Evolutionary conservation across 2,329 filamentous ascomycete species (phyloP), one percentile per base, ranked within the genome.

Genomic region (Fusarium sp.): DNA sequence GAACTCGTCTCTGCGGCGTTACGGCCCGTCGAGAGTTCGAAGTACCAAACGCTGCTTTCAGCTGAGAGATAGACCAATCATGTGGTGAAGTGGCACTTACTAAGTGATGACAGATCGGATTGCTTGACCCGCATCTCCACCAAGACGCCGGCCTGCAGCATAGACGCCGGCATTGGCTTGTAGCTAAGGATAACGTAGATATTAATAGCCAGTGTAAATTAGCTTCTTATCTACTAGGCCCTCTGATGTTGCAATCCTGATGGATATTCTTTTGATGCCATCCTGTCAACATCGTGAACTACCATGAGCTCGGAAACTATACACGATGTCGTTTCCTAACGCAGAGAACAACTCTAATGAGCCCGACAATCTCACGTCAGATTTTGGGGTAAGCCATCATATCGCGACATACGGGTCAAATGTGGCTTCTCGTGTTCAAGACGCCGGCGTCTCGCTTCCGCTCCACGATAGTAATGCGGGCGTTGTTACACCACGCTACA

Each of bases 101-200:
- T 58, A 58, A 66, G 10, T 27, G 15, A 66, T 66, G 19, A 65
- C 60, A 29, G 10, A 46, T 19, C 19, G 15, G 51, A 23, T 16
- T 29, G 4, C 15, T 31, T 55, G 25, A 10, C 15, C 29, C 54
- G 31, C 14, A 10, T 35, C 41, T 49, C 63, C 63, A 66, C 60
- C 60, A 48, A 66, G 60, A 66, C 63, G 5, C 63, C 63, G 63
- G 35, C 29, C 0, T 45, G 31, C 35, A 31, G 21, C 21, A 48
- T 5, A 25, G 33, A 38, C 23, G 9, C 33, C 33, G 49, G 19
- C 7, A 39, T 39, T 21, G n/a, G 3, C 6, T 51, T 19, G 18
- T 16, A 35, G 4, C 12, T 27, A 4, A 16, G 23, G 19, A 9
- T 3, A 4, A 10, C 11, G 3, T 3, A 16, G 14, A 12, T 5